Percentiles rank a stretch among this genome's conserved stretches.
Evolutionary conservation across 78 protist species (phyloP).

Genomic region (Dictyostelium capitatum): DNA sequence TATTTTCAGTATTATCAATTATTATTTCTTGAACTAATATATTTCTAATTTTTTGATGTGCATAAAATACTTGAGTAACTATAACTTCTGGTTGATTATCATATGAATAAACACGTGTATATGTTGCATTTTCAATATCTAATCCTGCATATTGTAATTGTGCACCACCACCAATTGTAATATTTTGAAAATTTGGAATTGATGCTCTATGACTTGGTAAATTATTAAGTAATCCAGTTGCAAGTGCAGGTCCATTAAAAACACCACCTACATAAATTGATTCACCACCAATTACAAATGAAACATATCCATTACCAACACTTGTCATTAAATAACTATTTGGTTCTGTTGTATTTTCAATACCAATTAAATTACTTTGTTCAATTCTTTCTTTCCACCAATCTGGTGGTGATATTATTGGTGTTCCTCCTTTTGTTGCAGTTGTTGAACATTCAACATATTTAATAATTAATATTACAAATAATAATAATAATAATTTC

Average conservation of each 20-base stretch:
- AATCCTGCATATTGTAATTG: slow-evolving; percentile 52
- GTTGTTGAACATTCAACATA: not conserved
- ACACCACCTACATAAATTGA: slow-evolving; percentile 55
- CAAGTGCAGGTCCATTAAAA: slow-evolving; percentile 34
- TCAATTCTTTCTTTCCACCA: slow-evolving; percentile 65
- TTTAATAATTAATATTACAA: not conserved
- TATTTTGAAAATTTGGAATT: slow-evolving; percentile 57
- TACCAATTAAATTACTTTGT: slow-evolving; percentile 19
- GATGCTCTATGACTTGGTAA: slow-evolving; percentile 50
- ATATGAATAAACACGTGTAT: slow-evolving; percentile 34
- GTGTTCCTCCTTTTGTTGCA: too few relatives aligned
- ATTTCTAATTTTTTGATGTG: slow-evolving; percentile 35
- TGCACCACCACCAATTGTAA: not conserved
- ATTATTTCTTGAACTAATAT: slow-evolving; percentile 62
- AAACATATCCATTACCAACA: slow-evolving; percentile 74
- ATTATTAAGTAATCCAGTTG: not conserved
- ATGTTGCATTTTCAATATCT: slow-evolving; percentile 70
- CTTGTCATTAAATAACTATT: slow-evolving; percentile 24
- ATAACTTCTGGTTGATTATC: not conserved
- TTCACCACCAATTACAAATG: slow-evolving; percentile 40
- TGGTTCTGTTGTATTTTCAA: slow-evolving; percentile 28
- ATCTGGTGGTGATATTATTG: slow-evolving; percentile 17
- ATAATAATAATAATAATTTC: too few relatives aligned
- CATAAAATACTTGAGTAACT: slow-evolving; percentile 30
- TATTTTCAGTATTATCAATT: slow-evolving; percentile 4